Conservation (phyloP, 306 rosid genomes). For the Acacia crassicarpa region DNA sequence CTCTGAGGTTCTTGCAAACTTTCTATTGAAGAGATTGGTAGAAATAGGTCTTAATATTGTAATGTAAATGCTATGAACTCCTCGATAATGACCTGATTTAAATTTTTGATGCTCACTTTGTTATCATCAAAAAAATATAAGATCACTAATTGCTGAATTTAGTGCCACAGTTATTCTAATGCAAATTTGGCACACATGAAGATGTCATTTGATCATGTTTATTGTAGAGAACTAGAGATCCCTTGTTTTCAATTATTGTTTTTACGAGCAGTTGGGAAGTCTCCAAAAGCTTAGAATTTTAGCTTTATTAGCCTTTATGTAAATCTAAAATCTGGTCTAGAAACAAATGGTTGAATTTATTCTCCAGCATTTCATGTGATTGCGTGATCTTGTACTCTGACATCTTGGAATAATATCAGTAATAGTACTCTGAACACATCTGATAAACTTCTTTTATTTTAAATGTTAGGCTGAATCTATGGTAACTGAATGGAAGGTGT, state of each 20-base stretch:
- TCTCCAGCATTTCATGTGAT: slow-evolving; percentile 19
- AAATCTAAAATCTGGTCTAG: slow-evolving; percentile 18
- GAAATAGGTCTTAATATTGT: background rate
- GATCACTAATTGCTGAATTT: background rate
- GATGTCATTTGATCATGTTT: slow-evolving; percentile 28
- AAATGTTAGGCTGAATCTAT: slow-evolving; percentile 87
- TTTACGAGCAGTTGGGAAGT: background rate
- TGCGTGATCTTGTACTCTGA: background rate
- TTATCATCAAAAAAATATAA: background rate
- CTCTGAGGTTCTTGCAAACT: background rate
- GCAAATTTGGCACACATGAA: slow-evolving; percentile 21
- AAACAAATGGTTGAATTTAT: background rate
- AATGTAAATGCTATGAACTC: background rate
- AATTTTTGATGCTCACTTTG: background rate
- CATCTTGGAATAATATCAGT: slow-evolving; percentile 15
- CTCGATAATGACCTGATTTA: slow-evolving; percentile 4
- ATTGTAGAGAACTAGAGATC: slow-evolving; percentile 6
- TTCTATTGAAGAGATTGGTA: background rate
- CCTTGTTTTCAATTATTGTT: slow-evolving; percentile 26
- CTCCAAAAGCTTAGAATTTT: slow-evolving; percentile 4
- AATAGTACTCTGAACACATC: slow-evolving; percentile 20
- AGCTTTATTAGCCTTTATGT: slow-evolving; percentile 3
- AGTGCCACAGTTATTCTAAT: slow-evolving; percentile 2
- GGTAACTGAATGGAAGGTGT: slow-evolving; percentile 98
- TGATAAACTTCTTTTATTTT: slow-evolving; percentile 17